Evolutionary conservation across 2,329 filamentous ascomycete genomes (phyloP).

Genomic region (Monosporascus sp.): DNA sequence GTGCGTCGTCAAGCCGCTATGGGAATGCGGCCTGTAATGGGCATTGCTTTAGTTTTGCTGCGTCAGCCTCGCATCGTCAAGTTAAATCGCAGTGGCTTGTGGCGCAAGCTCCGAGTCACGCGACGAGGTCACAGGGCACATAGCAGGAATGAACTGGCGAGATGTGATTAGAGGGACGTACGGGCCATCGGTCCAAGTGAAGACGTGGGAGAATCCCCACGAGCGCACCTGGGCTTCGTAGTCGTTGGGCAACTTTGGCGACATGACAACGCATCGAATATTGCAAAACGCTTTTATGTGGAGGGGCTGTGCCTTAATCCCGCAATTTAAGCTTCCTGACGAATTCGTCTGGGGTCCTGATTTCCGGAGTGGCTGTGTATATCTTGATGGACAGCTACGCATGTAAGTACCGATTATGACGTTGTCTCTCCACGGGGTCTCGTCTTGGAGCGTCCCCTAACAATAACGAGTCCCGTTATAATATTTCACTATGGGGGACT

Average conservation of each 20-base stretch:
- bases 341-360: background rate
- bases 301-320: background rate
- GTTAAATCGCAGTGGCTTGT: too few relatives aligned
- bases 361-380: background rate
- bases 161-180: conserved; percentile 36
- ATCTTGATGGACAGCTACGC: too few relatives aligned
- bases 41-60: conserved; percentile 47
- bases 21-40: conserved; percentile 64
- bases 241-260: conserved; percentile 36
- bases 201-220: conserved; percentile 66
- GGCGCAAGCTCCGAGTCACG: too few relatives aligned
- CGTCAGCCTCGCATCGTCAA: conserved; percentile 9
- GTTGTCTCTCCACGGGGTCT: background rate
- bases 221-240: conserved; percentile 57
- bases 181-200: conserved; percentile 68
- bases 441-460: too few relatives aligned
- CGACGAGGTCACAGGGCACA: background rate
- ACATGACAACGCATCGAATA: conserved; percentile 6
- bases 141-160: background rate
- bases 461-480: too few relatives aligned
- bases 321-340: background rate
- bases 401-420: background rate
- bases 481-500: too few relatives aligned
- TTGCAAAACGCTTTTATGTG: background rate
- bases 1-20: conserved; percentile 62